phyloP scores from a whole-genome alignment of 768 basidiomycete species.

The Hygrocybe punicea region DNA sequence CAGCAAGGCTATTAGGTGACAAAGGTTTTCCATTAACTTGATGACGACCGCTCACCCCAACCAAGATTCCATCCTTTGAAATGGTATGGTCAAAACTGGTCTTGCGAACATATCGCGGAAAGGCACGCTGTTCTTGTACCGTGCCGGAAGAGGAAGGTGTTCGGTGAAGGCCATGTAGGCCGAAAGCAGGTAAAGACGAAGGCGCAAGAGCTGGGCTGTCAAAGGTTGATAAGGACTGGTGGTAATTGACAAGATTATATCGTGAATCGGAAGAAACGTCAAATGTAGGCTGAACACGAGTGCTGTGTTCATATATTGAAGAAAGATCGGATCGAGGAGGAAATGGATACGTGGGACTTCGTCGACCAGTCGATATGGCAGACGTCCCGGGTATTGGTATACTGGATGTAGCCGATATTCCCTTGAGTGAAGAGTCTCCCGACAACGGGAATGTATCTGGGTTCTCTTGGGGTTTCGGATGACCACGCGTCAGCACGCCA shows the following conservation, averaged over 20 bases:
- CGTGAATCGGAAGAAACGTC: slow-evolving; percentile 30
- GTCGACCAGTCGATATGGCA: slow-evolving; percentile 44
- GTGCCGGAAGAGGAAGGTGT: slow-evolving; percentile 36
- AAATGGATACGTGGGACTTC: slow-evolving; percentile 44
- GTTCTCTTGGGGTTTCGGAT: not conserved
- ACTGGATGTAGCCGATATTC: slow-evolving; percentile 26
- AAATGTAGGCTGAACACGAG: slow-evolving; percentile 32
- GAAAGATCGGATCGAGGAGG: slow-evolving; percentile 44
- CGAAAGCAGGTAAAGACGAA: slow-evolving; percentile 70
- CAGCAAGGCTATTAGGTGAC: slow-evolving; percentile 59
- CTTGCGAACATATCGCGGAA: slow-evolving; percentile 86
- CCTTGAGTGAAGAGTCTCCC: not conserved
- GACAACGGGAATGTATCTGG: not conserved
- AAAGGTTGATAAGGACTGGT: slow-evolving; percentile 40
- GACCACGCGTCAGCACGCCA: slow-evolving; percentile 3
- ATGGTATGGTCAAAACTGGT: slow-evolving; percentile 95
- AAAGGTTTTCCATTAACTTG: slow-evolving; percentile 77
- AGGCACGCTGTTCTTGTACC: slow-evolving; percentile 47
- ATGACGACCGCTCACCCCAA: slow-evolving; percentile 63
- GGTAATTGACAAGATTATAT: slow-evolving; percentile 32
- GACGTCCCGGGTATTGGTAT: slow-evolving; percentile 45
- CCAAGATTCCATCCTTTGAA: slow-evolving; percentile 57
- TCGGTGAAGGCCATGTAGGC: slow-evolving; percentile 56
- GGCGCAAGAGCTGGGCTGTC: slow-evolving; percentile 56
- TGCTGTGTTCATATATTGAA: slow-evolving; percentile 43